These are phyloP conservation scores for Salvia miltiorrhiza DNA, from an alignment of 257 asterid genomes.

Conservation along the genomic window DNA sequence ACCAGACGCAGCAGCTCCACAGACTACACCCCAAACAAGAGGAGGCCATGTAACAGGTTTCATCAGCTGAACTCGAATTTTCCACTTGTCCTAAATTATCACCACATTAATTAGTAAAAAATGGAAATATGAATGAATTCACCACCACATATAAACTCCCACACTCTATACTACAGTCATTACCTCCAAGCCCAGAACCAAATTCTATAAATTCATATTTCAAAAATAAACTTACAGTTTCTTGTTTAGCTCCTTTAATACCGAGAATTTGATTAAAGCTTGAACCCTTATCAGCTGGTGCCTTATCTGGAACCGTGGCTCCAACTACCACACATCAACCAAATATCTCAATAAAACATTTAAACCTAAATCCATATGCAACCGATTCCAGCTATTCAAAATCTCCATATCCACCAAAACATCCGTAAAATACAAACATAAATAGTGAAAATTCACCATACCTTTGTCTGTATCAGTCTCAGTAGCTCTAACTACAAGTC, in stretches of 20 bases:
- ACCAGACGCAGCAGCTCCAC: constrained; percentile 99
- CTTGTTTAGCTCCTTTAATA: constrained; percentile 65
- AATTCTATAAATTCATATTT: not conserved
- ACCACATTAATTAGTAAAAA: not conserved
- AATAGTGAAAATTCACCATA: constrained; percentile 12
- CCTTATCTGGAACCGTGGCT: constrained; percentile 52
- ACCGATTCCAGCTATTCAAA: not conserved
- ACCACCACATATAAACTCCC: not conserved
- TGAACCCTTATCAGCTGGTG: constrained; percentile 43
- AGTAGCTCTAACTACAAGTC: constrained; percentile 70
- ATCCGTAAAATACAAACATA: not conserved
- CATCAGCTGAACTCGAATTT: constrained; percentile 86
- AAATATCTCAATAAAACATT: constrained; percentile 12
- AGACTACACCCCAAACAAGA: constrained; percentile 94
- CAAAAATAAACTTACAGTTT: constrained; percentile 40
- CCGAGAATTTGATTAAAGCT: constrained; percentile 65
- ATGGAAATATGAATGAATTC: not conserved
- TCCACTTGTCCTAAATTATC: constrained; percentile 71
- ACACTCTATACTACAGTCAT: not conserved
- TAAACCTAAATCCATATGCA: not conserved
- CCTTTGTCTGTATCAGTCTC: constrained; percentile 83
- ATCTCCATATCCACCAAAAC: not conserved
- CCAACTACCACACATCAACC: constrained; percentile 37
- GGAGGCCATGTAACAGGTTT: constrained; percentile 99
- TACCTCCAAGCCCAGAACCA: not conserved